Conservation (phyloP, 2,329 filamentous ascomycete genomes). For the Lasiodiplodia citricola region DNA sequence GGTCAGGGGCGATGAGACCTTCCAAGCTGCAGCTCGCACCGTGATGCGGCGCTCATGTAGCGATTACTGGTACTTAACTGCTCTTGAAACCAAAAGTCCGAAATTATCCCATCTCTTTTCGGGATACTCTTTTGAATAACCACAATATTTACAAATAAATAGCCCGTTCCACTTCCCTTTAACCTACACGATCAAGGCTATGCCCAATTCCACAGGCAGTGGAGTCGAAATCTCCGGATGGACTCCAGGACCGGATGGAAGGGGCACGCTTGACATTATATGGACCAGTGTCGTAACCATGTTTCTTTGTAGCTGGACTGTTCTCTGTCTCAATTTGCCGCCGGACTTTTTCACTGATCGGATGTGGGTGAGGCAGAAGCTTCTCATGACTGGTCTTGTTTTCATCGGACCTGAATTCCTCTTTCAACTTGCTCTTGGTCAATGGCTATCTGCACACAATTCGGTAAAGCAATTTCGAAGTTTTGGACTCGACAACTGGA, state of each 20-base stretch:
- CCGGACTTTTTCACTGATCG: conserved; percentile 39
- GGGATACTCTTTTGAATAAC: no score
- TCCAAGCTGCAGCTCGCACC: no score
- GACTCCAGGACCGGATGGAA: conserved; percentile 3
- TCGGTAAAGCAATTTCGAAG: conserved; percentile 28
- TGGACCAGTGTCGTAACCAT: neutral
- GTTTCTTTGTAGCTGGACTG: conserved; percentile 38
- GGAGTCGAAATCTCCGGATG: neutral
- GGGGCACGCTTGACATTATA: conserved; percentile 2
- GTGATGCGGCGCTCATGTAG: no score
- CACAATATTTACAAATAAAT: no score
- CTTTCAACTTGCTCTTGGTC: conserved; percentile 41
- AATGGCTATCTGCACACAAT: neutral
- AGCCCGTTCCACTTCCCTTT: no score
- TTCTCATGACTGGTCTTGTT: conserved; percentile 43
- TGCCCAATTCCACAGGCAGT: neutral
- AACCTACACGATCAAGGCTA: neutral
- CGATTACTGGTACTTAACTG: no score
- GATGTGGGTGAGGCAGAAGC: conserved; percentile 39
- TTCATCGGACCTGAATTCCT: conserved; percentile 48
- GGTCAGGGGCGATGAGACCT: no score
- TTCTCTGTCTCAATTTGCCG: conserved; percentile 47
- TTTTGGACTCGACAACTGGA: conserved; percentile 40
- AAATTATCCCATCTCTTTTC: no score
- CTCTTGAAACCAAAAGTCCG: no score